Evolutionary conservation across 495 filamentous ascomycete species (phyloP).

Genomic region (Penicillium subrubescens): DNA sequence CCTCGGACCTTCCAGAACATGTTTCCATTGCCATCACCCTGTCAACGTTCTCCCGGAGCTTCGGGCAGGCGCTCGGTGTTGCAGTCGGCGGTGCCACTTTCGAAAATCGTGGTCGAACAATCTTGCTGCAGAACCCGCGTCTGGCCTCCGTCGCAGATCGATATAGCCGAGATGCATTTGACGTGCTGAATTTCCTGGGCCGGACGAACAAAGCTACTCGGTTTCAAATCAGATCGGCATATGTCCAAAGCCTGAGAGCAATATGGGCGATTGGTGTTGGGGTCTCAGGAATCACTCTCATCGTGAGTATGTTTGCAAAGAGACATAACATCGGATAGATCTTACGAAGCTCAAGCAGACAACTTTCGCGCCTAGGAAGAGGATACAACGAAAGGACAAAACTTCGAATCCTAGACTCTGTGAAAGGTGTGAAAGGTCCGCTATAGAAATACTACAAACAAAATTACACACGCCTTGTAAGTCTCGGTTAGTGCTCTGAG

Average conservation of each 20-base stretch:
- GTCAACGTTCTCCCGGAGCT: slow-evolving; percentile 59
- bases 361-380: neutral
- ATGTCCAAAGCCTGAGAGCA: neutral
- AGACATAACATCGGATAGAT: neutral
- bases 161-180: neutral
- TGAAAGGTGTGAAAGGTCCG: too few species aligned
- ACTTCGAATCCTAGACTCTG: too few species aligned
- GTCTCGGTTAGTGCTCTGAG: too few species aligned
- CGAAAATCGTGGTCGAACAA: slow-evolving; percentile 49
- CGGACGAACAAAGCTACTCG: neutral
- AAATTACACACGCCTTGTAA: too few species aligned
- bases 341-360: neutral
- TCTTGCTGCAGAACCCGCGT: slow-evolving; percentile 33
- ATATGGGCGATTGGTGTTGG: neutral
- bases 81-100: slow-evolving; percentile 59
- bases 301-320: neutral
- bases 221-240: neutral
- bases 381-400: neutral
- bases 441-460: too few species aligned
- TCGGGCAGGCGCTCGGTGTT: slow-evolving; percentile 64
- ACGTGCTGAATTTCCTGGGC: neutral
- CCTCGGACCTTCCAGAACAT: slow-evolving; percentile 48
- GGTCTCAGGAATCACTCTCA: neutral
- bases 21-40: slow-evolving; percentile 56
- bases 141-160: slow-evolving; percentile 21